These are phyloP conservation scores for Fragilaria crotonensis DNA, from an alignment of 108 stramenopile species.

Conservation along the genomic window DNA sequence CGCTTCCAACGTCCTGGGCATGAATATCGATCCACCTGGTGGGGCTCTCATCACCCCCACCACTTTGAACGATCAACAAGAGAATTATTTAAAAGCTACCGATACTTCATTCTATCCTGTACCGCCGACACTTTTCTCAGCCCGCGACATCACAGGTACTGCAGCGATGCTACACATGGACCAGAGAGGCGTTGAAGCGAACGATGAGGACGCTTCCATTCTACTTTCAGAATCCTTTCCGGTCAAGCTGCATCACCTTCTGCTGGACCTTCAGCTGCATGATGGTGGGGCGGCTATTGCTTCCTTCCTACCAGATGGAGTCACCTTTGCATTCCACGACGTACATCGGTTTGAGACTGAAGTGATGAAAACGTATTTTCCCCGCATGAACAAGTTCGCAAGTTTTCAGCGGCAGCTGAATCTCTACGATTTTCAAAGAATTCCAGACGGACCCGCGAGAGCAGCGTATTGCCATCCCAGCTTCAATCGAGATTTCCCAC, in stretches of 20 bases:
- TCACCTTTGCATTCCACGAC: constrained; percentile 51
- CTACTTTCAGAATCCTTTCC: neutral
- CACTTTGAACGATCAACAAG: too few relatives aligned
- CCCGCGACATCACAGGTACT: too few relatives aligned
- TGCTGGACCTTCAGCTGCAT: neutral
- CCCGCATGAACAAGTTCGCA: constrained; percentile 64
- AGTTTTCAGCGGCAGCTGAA: constrained; percentile 87
- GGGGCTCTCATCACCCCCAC: too few relatives aligned
- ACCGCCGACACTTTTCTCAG: too few relatives aligned
- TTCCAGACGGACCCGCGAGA: constrained; percentile 54
- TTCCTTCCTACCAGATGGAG: constrained; percentile 48
- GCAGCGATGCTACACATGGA: too few relatives aligned
- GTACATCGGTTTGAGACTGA: constrained; percentile 38
- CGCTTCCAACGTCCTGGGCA: too few relatives aligned
- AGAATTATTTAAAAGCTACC: too few relatives aligned
- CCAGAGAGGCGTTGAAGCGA: too few relatives aligned
- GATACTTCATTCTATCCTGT: too few relatives aligned
- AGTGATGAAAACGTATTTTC: constrained; percentile 34
- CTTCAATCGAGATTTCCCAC: neutral
- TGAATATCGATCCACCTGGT: too few relatives aligned
- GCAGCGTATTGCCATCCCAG: constrained; percentile 26
- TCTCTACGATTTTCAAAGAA: constrained; percentile 61
- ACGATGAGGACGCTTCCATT: too few relatives aligned
- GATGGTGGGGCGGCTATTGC: constrained; percentile 36
- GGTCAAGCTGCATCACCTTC: constrained; percentile 8